Evolutionary conservation across 139 green algal species (phyloP).

Genomic region (Choricystis sp.): DNA sequence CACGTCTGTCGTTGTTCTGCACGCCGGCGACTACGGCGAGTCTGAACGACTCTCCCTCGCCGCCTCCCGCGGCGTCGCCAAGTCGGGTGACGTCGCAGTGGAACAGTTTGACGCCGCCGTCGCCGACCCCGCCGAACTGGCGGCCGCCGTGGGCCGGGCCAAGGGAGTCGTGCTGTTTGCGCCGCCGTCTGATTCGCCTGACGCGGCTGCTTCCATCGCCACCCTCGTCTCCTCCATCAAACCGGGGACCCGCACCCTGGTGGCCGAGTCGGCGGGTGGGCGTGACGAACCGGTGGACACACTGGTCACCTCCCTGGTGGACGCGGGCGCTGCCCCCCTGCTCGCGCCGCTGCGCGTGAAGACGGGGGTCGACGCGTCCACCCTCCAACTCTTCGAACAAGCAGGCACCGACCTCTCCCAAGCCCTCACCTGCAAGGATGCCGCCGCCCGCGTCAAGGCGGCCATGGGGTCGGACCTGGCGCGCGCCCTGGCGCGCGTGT

Average conservation of each 20-base stretch:
- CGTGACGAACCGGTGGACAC: constrained; percentile 87
- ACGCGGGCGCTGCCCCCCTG: constrained; percentile 31
- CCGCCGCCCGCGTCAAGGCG: constrained; percentile 50
- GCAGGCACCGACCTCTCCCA: constrained; percentile 73
- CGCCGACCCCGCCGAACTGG: constrained; percentile 63
- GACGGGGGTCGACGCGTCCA: constrained; percentile 35
- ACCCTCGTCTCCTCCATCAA: constrained; percentile 60
- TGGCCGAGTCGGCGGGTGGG: constrained; percentile 86
- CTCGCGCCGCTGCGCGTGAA: constrained; percentile 61
- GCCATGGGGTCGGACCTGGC: constrained; percentile 59
- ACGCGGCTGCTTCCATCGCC: constrained; percentile 37
- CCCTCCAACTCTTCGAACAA: constrained; percentile 81
- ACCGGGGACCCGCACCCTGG: constrained; percentile 66
- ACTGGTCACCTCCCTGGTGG: constrained; percentile 41
- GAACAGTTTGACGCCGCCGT: constrained; percentile 82
- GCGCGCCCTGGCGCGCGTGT: constrained; percentile 72
- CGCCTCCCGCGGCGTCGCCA: constrained; percentile 85
- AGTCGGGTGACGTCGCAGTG: constrained; percentile 53
- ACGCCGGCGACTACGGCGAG: constrained; percentile 82
- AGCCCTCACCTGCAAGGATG: constrained; percentile 62
- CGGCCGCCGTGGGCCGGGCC: constrained; percentile 40
- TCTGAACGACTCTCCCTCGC: constrained; percentile 79
- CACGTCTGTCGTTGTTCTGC: constrained; percentile 63
- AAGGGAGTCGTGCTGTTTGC: constrained; percentile 72
- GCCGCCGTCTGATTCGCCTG: constrained; percentile 29